These are phyloP conservation scores for Rhodotorula kratochvilovae DNA, from an alignment of 768 basidiomycete species.

Conservation along the genomic window DNA sequence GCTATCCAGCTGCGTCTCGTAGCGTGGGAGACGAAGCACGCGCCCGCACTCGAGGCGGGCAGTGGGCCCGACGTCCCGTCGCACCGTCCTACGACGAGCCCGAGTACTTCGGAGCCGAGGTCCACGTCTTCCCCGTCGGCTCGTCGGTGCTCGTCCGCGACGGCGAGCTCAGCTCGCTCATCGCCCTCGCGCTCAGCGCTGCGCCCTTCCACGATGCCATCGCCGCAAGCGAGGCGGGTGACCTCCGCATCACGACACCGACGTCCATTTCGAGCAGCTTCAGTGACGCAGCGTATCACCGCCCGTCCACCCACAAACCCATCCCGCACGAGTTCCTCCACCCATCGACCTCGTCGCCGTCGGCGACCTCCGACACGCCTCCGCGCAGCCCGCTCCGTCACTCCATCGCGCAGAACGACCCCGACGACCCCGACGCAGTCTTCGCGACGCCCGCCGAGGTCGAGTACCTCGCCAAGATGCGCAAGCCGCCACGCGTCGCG, in stretches of 20 bases:
- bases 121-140: constrained; percentile 17
- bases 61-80: background rate
- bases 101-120: constrained; percentile 8
- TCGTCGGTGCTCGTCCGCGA: constrained; percentile 20
- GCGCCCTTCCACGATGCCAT: constrained; percentile 18
- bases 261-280: background rate
- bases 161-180: constrained; percentile 19
- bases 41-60: background rate
- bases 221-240: background rate
- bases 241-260: constrained; percentile 7
- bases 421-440: constrained; percentile 10
- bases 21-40: constrained; percentile 26
- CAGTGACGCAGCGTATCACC: background rate
- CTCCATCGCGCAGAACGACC: constrained; percentile 2
- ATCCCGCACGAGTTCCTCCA: constrained; percentile 13
- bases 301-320: background rate
- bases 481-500: background rate
- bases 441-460: background rate
- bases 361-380: background rate
- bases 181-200: constrained; percentile 31
- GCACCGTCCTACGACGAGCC: background rate
- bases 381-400: background rate
- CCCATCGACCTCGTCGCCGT: background rate
- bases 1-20: constrained; percentile 3
- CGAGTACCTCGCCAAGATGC: constrained; percentile 14